Evolutionary conservation across 306 rosid species (phyloP).

Genomic region (Medicago ruthenica): DNA sequence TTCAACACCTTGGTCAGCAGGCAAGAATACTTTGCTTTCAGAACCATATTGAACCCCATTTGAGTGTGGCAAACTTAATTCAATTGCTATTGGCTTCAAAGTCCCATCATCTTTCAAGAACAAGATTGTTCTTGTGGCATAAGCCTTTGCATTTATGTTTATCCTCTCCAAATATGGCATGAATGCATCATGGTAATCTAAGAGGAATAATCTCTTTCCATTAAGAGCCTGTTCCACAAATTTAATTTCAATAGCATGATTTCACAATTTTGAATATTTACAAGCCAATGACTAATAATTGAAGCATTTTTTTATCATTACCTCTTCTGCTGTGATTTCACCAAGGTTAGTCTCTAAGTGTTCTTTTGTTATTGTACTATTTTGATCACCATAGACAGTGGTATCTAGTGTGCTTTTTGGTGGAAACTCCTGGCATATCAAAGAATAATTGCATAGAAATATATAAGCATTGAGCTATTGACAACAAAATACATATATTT

Average conservation of each 20-base stretch:
- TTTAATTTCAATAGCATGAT: not conserved
- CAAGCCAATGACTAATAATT: not conserved
- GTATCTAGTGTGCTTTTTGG: constrained; percentile 64
- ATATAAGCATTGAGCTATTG: not conserved
- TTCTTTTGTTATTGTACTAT: constrained; percentile 55
- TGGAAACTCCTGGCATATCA: constrained; percentile 61
- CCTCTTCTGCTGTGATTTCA: constrained; percentile 63
- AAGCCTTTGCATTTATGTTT: constrained; percentile 55
- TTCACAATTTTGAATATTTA: not conserved
- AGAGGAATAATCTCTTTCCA: constrained; percentile 61
- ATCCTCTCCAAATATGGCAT: constrained; percentile 65
- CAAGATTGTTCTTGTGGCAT: constrained; percentile 68
- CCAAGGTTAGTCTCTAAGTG: constrained; percentile 50
- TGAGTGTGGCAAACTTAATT: constrained; percentile 68
- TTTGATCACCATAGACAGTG: constrained; percentile 64
- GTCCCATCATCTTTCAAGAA: constrained; percentile 70
- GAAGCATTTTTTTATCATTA: constrained; percentile 26
- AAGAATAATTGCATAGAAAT: not conserved
- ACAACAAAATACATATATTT: not conserved
- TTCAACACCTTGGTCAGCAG: constrained; percentile 63
- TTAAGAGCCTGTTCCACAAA: constrained; percentile 59
- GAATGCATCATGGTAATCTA: constrained; percentile 74
- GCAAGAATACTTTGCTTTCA: constrained; percentile 57
- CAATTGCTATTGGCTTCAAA: constrained; percentile 74
- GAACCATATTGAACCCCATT: constrained; percentile 64